Percentiles rank a stretch among this genome's conserved stretches.
Evolutionary conservation across 2,329 filamentous ascomycete genomes (phyloP).

Genomic region (Phialophora expanda): DNA sequence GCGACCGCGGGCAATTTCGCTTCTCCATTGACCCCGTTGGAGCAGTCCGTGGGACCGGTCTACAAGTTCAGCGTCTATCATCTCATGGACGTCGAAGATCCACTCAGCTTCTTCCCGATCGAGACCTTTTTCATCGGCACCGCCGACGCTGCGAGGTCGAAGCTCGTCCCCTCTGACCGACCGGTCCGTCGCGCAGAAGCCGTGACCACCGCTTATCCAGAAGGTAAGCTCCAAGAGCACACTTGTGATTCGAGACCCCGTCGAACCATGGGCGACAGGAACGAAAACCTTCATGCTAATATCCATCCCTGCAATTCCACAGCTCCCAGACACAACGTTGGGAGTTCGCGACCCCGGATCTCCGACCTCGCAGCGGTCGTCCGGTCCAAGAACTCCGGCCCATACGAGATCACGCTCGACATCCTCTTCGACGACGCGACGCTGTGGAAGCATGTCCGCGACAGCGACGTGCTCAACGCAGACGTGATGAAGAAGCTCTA

Average conservation of each 20-base stretch:
- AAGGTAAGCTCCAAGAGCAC: not conserved
- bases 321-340: too few relatives aligned
- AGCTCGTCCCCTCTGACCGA: too few relatives aligned
- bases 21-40: conserved; percentile 46
- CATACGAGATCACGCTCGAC: conserved; percentile 60
- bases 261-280: too few relatives aligned
- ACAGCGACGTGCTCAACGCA: conserved; percentile 45
- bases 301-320: too few relatives aligned
- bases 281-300: too few relatives aligned
- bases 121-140: conserved; percentile 1
- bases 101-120: conserved; percentile 21
- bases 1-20: conserved; percentile 58
- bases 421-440: conserved; percentile 52
- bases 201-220: too few relatives aligned
- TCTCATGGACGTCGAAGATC: conserved; percentile 51
- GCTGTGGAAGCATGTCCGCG: conserved; percentile 46
- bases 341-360: too few relatives aligned
- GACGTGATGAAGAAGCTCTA: conserved; percentile 41
- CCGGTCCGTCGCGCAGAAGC: too few relatives aligned
- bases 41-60: conserved; percentile 49
- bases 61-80: conserved; percentile 56
- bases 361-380: conserved; percentile 50
- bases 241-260: not conserved
- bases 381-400: conserved; percentile 59
- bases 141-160: too few relatives aligned